Evolutionary conservation across 2,329 filamentous ascomycete species (phyloP).

Genomic region (Aspergillus candidus): DNA sequence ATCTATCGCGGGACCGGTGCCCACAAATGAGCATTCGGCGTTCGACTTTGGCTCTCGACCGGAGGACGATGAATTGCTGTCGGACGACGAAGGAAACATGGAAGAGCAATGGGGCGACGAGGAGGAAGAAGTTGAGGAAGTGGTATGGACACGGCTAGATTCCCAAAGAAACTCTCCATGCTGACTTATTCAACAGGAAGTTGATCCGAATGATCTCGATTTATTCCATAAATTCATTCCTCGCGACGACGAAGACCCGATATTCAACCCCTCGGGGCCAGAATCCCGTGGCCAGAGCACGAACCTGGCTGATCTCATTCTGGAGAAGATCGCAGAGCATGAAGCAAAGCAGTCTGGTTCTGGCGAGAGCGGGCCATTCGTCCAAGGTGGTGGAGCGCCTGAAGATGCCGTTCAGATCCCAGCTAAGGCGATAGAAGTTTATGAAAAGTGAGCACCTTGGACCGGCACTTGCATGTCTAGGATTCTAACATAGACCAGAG

Average conservation of each 20-base stretch:
- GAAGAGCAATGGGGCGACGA: conserved; percentile 65
- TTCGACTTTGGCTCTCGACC: conserved; percentile 79
- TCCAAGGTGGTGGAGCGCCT: conserved; percentile 52
- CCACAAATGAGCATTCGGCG: conserved; percentile 51
- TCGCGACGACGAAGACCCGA: conserved; percentile 63
- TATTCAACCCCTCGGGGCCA: conserved; percentile 55
- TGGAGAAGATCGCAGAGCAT: conserved; percentile 88
- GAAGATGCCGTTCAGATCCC: conserved; percentile 84
- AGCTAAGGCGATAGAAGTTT: conserved; percentile 88
- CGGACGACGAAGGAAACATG: conserved; percentile 51
- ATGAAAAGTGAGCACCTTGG: conserved; percentile 62
- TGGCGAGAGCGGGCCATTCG: conserved; percentile 34
- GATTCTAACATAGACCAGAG: conserved; percentile 43
- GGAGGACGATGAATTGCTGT: conserved; percentile 48
- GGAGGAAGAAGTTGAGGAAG: conserved; percentile 58
- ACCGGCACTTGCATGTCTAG: not conserved
- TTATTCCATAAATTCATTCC: conserved; percentile 88
- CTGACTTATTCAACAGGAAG: conserved; percentile 48
- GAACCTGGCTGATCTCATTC: conserved; percentile 86
- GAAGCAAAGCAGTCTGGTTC: conserved; percentile 58
- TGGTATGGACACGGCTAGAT: conserved; percentile 24
- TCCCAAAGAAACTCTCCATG: not conserved
- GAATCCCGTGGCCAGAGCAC: conserved; percentile 52
- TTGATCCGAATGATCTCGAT: conserved; percentile 83
- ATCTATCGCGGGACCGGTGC: conserved; percentile 31